Evolutionary conservation across 2,329 filamentous ascomycete genomes (phyloP), one percentile per base, ranked within the genome.

Genomic region (Sporothrix inflata): DNA sequence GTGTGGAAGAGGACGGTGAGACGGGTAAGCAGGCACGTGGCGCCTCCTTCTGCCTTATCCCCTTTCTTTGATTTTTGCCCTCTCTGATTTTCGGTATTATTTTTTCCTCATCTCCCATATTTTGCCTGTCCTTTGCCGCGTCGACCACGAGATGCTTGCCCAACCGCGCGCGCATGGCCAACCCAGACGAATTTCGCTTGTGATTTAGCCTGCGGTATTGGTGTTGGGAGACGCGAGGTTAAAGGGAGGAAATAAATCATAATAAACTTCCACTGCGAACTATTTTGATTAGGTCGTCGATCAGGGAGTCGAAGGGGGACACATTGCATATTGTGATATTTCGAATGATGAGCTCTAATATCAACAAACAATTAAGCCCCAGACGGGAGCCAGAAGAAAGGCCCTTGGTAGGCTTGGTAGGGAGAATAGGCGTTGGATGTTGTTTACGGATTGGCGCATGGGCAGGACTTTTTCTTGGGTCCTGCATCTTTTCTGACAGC

Each of bases 171-270:
- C 21, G 40, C 61, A 47, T 49, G 40, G 45, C 27, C 42, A 34
- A 3, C 63, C 40, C 63, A 65, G 42, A 49, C 63, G 63, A 67
- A 49, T 67, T 21, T 67, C 63, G 63, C 63, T 67, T 67, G 16
- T 42, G 16, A 67, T 67, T 66, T 67, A 67, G 42, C 42, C 63
- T 49, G 63, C 63, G 63, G 63, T 51, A 67, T 51, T 45, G 42
- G 45, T 30, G 27, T 51, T 66, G 61, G 61, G 16, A 49, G 21
- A 66, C 19, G n/a, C 14, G 14, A 66, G 40, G 57, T 63, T 42
- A 42, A 63, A 24, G 19, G 34, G 34, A 21, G 38, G 19, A 42
- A 42, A 42, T 21, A 63, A n/a, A n/a, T 11, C 11, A n/a, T 34
- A 42, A 63, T 40, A 40, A 40, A 63, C 57, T 11, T 40, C 38